Base-by-base conservation (phyloP, 1,284 basidiomycete genomes). In the Cryptococcus hybrid region DNA sequence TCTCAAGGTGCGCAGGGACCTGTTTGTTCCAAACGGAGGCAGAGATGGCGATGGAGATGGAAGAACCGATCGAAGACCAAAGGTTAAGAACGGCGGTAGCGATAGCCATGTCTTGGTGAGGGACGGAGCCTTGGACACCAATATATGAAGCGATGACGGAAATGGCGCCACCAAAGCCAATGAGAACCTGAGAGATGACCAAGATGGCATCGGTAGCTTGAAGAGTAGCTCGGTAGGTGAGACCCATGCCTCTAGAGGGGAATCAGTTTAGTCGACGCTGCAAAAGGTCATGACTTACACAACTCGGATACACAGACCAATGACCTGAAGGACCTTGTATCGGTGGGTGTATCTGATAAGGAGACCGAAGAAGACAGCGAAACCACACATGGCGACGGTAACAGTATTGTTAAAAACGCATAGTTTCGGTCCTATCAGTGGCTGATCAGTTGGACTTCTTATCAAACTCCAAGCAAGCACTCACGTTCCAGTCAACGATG, bases 321-420 rank as follows among this genome's bases (percentile, higher is more conserved):
- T 52, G 24, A 74, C 47, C 53, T 74, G 73, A 46, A 74, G 61
- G 40, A 63, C 68, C 68, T 80, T 80, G 78, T 78, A 82, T 2
- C 77, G 68, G 55, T 79, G 76, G 40, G 76, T 78, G 58, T 68
- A 75, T 24, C 76, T 66, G 60, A 73, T 66, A 45, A 78, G 60
- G 5, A 76, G 47, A 7, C 79, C 80, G 6, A 75, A 77, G 11
- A 73, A 18, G 18, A 66, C 56, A 24, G 71, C 74, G 58, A 79
- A 77, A 51, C 71, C 52, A 61, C 74, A 78, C 3, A 80, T 69
- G 40, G 69, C 74, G 46, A 70, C 67, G n/a, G 68, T 69, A 11
- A 71, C 56, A 50, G 65, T 72, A 63, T 76, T 74, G 30, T 60
- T 55, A 57, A 66, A 70, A 62, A 65, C 37, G 58, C 63, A 54